Base-by-base conservation (phyloP, 148 eudicot genomes). In the Rhododendron kiyosumense region DNA sequence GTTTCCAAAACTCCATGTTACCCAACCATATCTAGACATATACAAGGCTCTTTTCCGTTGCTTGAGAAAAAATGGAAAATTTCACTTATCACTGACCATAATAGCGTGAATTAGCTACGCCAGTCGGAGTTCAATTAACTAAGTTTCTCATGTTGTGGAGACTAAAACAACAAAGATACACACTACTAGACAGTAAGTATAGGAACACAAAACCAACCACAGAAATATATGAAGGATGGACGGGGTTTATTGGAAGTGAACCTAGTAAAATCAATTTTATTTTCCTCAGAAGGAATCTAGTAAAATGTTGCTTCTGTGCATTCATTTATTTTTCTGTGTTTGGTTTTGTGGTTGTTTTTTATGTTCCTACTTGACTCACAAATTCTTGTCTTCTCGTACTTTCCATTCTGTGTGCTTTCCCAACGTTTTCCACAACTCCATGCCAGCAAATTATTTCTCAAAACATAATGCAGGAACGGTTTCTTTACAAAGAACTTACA, bases 41-140 rank as follows among this genome's bases (percentile, higher is more conserved):
- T 7, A 34, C 67, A 12, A 63, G n/a, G 63, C 79, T 24, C 28
- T 32, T 51, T 49, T 87, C 49, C 13, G 65, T 87, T 83, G 82
- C 85, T 82, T 81, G 65, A 36, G 20, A 20, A 34, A 38, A 36
- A 43, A 38, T 0, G 1, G 12, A 20, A 75, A 6, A 18, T 71
- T 71, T 30, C 34, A 71, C 76, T 14, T 14, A 71, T 17, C 63
- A 69, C n/a, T 34, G 12, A 59, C 28, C 83, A 41, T 43, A 24
- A 43, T 43, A n/a, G 49, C 65, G 26, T 7, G 13, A 46, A 2
- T 69, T 67, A 20, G 7, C 15, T n/a, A 20, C 1, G 32, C 10
- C 32, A 11, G 65, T 45, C n/a, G 30, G n/a, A 12, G 2, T 30
- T 83, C n/a, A 0, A 11, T 52, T 38, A 7, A 7, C 3, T 78